A percentile compares a stretch with the other conserved stretches of the same genome.
Evolutionary conservation across 345 rosid species (phyloP).

Genomic region (Linum lewisii): DNA sequence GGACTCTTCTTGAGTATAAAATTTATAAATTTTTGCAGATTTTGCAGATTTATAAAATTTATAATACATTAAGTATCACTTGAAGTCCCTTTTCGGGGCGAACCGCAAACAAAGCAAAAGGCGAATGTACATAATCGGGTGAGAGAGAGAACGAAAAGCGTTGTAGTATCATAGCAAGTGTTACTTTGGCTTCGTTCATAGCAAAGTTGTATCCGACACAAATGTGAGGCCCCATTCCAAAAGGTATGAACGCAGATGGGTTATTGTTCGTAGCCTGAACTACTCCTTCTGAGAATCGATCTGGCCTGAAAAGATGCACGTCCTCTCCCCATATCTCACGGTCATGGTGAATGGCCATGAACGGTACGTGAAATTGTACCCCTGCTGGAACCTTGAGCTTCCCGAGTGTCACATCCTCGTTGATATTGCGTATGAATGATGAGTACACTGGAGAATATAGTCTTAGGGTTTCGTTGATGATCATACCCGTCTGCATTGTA

Average conservation of each 20-base stretch:
- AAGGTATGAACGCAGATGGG: slow-evolving; percentile 1
- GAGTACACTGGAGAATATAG: neutral
- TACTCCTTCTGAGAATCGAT: neutral
- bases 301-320: slow-evolving; percentile 4
- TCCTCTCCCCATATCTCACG: slow-evolving; percentile 3
- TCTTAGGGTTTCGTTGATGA: slow-evolving; percentile 2
- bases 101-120: neutral
- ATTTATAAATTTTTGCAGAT: too few relatives aligned
- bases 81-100: slow-evolving; percentile 2
- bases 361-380: neutral
- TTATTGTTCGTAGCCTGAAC: neutral
- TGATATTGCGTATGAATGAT: neutral
- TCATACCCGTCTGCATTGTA: slow-evolving; percentile 8
- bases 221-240: slow-evolving; percentile 4
- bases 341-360: neutral
- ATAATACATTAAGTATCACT: neutral
- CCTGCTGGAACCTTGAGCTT: neutral
- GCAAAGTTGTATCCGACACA: slow-evolving; percentile 7
- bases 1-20: too few relatives aligned
- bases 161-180: slow-evolving; percentile 2
- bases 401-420: neutral
- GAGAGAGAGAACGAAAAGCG: neutral
- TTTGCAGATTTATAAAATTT: too few relatives aligned
- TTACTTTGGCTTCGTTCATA: neutral
- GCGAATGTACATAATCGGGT: neutral